Percentiles rank a stretch among this genome's conserved stretches.
Conservation (phyloP, 768 basidiomycete genomes). For the Lyophyllum shimeji region DNA sequence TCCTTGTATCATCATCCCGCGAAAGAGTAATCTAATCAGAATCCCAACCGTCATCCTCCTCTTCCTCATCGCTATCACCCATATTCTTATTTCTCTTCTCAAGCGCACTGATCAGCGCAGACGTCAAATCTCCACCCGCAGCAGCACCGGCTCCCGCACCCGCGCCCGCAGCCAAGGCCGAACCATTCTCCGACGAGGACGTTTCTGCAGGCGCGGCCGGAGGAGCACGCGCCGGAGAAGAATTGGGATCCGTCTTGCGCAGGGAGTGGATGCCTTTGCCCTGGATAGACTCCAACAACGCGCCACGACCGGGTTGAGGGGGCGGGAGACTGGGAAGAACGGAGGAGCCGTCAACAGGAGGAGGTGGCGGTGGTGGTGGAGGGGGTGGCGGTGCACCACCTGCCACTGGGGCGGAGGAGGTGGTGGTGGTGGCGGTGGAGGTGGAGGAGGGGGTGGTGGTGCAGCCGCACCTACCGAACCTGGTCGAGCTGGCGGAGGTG, state of each 20-base stretch:
- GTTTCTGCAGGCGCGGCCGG: constrained; percentile 12
- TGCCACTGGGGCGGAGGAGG: constrained; percentile 39
- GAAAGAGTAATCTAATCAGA: constrained; percentile 34
- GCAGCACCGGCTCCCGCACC: constrained; percentile 34
- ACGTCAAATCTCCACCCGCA: constrained; percentile 75
- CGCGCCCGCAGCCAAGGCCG: constrained; percentile 31
- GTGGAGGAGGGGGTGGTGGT: constrained; percentile 27
- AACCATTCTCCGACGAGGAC: constrained; percentile 24
- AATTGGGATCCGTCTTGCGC: constrained; percentile 14
- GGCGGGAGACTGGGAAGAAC: constrained; percentile 39
- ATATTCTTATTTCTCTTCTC: constrained; percentile 82
- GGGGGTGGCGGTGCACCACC: constrained; percentile 32
- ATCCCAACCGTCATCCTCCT: constrained; percentile 73
- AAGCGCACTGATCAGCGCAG: constrained; percentile 81
- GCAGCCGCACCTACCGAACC: constrained; percentile 41
- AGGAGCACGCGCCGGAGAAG: constrained; percentile 10
- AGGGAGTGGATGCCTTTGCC: constrained; percentile 15
- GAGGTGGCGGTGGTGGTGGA: constrained; percentile 42
- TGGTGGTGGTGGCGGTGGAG: constrained; percentile 17
- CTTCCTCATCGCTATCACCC: constrained; percentile 83
- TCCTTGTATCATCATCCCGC: background rate
- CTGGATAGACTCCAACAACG: constrained; percentile 15
- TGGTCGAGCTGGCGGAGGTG: constrained; percentile 23
- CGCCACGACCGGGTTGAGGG: constrained; percentile 53
- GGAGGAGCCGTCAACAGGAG: constrained; percentile 22